These are phyloP conservation scores for Eleusine coracana DNA, from an alignment of 176 grass and related monocot genomes.

Conservation along the genomic window DNA sequence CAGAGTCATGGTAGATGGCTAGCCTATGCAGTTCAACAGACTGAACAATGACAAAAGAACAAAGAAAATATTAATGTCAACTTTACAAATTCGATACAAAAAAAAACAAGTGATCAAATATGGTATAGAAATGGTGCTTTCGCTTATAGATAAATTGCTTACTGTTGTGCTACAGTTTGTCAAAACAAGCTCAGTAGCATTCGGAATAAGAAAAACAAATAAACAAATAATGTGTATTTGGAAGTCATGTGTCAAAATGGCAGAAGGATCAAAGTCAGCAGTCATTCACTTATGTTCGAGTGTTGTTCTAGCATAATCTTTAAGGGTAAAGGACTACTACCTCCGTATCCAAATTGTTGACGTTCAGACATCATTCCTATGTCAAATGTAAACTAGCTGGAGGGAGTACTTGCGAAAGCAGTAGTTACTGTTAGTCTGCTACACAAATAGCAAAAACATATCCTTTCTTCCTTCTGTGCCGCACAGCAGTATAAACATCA, in stretches of 20 bases:
- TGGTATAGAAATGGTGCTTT: slow-evolving; percentile 14
- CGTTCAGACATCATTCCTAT: too few species aligned
- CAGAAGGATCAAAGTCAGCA: neutral
- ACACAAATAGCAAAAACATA: neutral
- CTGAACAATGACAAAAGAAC: slow-evolving; percentile 53
- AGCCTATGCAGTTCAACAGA: slow-evolving; percentile 84
- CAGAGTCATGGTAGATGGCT: slow-evolving; percentile 93
- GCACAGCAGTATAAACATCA: neutral
- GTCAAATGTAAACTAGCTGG: too few species aligned
- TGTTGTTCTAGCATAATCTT: neutral
- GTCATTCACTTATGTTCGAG: neutral
- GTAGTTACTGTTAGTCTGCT: neutral
- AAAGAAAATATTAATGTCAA: slow-evolving; percentile 21
- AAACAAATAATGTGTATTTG: neutral
- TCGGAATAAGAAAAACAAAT: slow-evolving; percentile 1
- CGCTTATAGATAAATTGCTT: slow-evolving; percentile 33
- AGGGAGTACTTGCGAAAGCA: neutral
- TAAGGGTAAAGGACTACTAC: neutral
- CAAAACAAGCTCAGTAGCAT: slow-evolving; percentile 23
- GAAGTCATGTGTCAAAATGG: neutral
- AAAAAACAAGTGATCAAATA: slow-evolving; percentile 25
- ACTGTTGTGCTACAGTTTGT: slow-evolving; percentile 13
- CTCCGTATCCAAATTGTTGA: too few species aligned
- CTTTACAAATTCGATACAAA: slow-evolving; percentile 29
- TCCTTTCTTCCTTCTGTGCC: neutral